phyloP scores from a whole-genome alignment of 2,329 filamentous ascomycete genomes.

The Penicillium sp. region DNA sequence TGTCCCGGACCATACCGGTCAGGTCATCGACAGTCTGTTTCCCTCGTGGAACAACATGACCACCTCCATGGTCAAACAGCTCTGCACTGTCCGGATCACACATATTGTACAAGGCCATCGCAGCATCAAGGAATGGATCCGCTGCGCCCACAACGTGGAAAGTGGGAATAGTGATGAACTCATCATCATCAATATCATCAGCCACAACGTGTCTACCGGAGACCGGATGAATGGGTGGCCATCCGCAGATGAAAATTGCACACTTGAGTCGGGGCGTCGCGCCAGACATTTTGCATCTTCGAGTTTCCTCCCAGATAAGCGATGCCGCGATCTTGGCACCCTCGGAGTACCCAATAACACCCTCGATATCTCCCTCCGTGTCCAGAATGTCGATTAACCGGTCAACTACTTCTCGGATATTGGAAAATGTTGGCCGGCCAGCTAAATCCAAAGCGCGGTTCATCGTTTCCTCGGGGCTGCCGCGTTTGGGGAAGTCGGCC shows the following conservation, averaged over 20 bases:
- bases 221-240: constrained; percentile 18
- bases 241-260: constrained; percentile 23
- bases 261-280: constrained; percentile 20
- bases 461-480: constrained; percentile 18
- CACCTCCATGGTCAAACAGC: constrained; percentile 45
- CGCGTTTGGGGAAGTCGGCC: constrained; percentile 17
- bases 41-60: constrained; percentile 40
- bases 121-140: constrained; percentile 40
- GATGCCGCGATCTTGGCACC: constrained; percentile 24
- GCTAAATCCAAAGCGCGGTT: constrained; percentile 12
- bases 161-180: constrained; percentile 23
- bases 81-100: constrained; percentile 42
- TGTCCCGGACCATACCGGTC: constrained; percentile 22
- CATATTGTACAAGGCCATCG: constrained; percentile 42
- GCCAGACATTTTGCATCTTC: constrained; percentile 11
- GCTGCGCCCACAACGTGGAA: constrained; percentile 33
- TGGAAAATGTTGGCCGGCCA: constrained; percentile 13
- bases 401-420: constrained; percentile 11
- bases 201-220: constrained; percentile 15
- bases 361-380: constrained; percentile 20
- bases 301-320: constrained; percentile 22
- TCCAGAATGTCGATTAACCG: constrained; percentile 18
- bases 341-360: constrained; percentile 26
- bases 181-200: constrained; percentile 12
- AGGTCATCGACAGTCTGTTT: constrained; percentile 34